Base-by-base conservation (phyloP, 1,139 yeast genomes). In the Saccharomyces hybrid region DNA sequence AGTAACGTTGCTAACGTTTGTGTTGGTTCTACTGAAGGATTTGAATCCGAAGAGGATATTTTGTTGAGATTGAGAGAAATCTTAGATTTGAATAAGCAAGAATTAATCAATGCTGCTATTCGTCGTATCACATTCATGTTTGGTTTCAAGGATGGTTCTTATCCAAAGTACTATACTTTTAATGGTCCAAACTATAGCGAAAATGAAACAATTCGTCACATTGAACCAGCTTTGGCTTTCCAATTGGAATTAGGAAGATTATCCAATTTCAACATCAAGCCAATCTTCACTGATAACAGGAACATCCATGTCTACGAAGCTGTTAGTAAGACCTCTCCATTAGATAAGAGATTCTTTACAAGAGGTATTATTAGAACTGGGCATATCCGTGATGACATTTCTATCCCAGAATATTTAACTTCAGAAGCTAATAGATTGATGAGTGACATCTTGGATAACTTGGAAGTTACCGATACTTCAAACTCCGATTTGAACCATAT, bases 351-450 rank as follows among this genome's bases (percentile, higher is more conserved):
- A 73, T 93, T 84, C 77, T 93, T 95, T 74, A 91, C 97, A 24
- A 84, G 99, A 75, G 98, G 98, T 76, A 88, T 93, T 61, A 89
- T 93, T 59, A 84, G 99, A 73, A 95, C 99, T 38, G 99, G 98
- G 57, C 84, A 91, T 59, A 86, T 93, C 64, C 83, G 93, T 67
- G 97, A 88, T 65, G 97, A 90, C 66, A 87, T 95, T 59, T 84
- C 95, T 55, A 90, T 95, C 52, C 86, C 95, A 64, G 97, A 91
- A 72, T 93, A 93, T 66, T 81, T 93, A 73, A 91, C 91, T 63
- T 89, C 97, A 28, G 99, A 93, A 76, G 95, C 97, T 19, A 91
- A 93, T 73, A 81, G 97, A 68, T 82, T 95, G 71, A 91, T 93
- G 95, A 82, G 90, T 64, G 98, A 91, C 68, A 91, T 93, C 66